Evolutionary conservation across 2,329 filamentous ascomycete species (phyloP).

Genomic region (Orbilia blumenaviensis): DNA sequence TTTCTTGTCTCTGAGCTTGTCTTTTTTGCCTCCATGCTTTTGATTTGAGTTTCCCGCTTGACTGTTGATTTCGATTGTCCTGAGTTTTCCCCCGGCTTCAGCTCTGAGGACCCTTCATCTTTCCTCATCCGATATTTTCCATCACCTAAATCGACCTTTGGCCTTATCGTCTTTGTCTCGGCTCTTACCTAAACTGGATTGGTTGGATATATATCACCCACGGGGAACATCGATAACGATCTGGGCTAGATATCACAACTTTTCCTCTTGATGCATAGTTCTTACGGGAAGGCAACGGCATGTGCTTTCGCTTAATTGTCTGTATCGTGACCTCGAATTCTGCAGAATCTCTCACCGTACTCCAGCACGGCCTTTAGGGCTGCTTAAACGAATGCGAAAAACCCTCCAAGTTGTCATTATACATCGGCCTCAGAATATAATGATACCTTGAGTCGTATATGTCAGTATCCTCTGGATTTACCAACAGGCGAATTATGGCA

Average conservation of each 20-base stretch:
- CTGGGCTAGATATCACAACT: neutral
- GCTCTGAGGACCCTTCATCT: neutral
- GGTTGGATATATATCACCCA: constrained; percentile 13
- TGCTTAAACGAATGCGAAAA: constrained; percentile 2
- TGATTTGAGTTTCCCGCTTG: constrained; percentile 24
- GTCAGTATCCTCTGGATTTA: constrained; percentile 24
- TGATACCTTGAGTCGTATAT: constrained; percentile 12
- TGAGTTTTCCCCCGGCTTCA: constrained; percentile 21
- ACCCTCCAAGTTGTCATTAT: neutral
- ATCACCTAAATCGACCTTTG: neutral
- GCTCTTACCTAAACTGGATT: constrained; percentile 39
- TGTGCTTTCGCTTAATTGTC: constrained; percentile 31
- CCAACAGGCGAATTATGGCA: constrained; percentile 10
- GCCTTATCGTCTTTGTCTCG: constrained; percentile 33
- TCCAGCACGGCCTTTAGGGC: constrained; percentile 1
- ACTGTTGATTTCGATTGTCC: neutral
- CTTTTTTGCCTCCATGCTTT: neutral
- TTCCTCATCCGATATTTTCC: constrained; percentile 25
- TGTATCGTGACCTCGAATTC: constrained; percentile 18
- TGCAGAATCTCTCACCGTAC: constrained; percentile 7
- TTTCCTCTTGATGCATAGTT: constrained; percentile 7
- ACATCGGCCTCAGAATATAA: neutral
- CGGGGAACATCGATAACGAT: constrained; percentile 8
- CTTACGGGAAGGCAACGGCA: constrained; percentile 14
- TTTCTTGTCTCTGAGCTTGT: constrained; percentile 7